A percentile compares a stretch with the other conserved stretches of the same genome.
These are phyloP conservation scores for Cladochytrium tenue DNA, from an alignment of 371 early-diverging fungal genomes.

Conservation along the genomic window DNA sequence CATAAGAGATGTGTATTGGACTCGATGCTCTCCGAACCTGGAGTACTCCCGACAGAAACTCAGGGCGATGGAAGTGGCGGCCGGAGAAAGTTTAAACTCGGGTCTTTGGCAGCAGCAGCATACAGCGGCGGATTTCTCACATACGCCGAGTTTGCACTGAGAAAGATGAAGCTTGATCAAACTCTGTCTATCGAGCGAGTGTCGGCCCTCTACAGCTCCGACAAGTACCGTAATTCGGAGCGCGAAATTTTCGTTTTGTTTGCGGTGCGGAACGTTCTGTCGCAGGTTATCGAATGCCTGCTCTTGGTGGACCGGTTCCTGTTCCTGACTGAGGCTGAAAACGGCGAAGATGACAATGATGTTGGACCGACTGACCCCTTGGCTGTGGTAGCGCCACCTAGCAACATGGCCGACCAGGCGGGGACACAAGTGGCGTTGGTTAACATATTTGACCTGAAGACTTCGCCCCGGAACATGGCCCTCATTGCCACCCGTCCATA, in stretches of 20 bases:
- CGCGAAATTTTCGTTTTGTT: conserved; percentile 65
- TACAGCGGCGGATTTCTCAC: conserved; percentile 6
- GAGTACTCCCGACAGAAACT: neutral
- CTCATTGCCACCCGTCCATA: conserved; percentile 13
- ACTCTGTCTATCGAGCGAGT: neutral
- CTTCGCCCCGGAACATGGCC: conserved; percentile 27
- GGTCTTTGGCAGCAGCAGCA: conserved; percentile 8
- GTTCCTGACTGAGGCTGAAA: conserved; percentile 49
- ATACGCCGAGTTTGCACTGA: conserved; percentile 15
- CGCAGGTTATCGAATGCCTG: conserved; percentile 72
- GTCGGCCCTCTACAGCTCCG: neutral
- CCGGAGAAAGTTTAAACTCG: conserved; percentile 17
- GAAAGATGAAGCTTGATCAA: conserved; percentile 7
- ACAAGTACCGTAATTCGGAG: conserved; percentile 15
- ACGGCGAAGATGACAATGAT: no score
- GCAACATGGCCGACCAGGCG: neutral
- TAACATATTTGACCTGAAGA: conserved; percentile 26
- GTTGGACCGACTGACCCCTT: no score
- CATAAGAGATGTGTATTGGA: conserved; percentile 21
- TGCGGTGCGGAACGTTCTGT: conserved; percentile 69
- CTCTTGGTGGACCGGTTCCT: conserved; percentile 72
- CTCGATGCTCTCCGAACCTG: conserved; percentile 14
- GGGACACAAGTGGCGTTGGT: conserved; percentile 1
- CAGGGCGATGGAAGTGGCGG: neutral
- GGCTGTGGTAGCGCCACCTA: no score